Evolutionary conservation across 441 rosid genomes (phyloP), one percentile per base, ranked within the genome.

Genomic region (Populus hybrid): DNA sequence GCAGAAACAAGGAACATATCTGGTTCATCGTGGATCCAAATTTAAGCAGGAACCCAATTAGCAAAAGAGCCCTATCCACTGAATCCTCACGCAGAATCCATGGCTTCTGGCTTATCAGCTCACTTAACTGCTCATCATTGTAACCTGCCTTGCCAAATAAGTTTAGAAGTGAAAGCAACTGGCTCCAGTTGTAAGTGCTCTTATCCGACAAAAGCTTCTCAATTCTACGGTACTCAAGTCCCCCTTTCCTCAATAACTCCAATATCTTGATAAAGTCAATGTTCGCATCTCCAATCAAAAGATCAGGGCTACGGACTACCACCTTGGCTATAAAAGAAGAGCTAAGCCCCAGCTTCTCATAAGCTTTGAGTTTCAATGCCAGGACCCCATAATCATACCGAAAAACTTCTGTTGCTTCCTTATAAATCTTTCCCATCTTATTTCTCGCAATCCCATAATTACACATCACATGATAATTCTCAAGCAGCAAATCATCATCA

Each of bases 391-490:
- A 71, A 53, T 80, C 86, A 77, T 83, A 87, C 31, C 45, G 76
- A 24, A 93, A 94, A 85, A 91, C 86, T 66, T 88, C 87, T 23
- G 74, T 71, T 40, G 93, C 94, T 78, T 85, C 88, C 81, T 77
- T 87, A 67, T 82, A 90, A 35, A 93, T 86, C 88, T 82, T 89
- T 77, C 97, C 95, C 42, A 93, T 87, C 85, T 85, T 85, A 81
- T 83, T 82, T 29, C 87, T 76, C 2, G 78, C 88, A 68, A 93
- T 72, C 5, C 96, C 97, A 77, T 85, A 86, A 69, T 87, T 75
- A 84, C 91, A 95, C 77, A 95, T 84, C 7, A 85, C 90, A 77
- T 84, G 86, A 74, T 87, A 89, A 74, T 93, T 93, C 81, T 90
- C 90, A 7, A 93, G 69, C 88, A 93, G 82, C 67, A 84, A 79